Base-by-base conservation (phyloP, 371 early-diverging fungal species). In the Mortierella sp. region DNA sequence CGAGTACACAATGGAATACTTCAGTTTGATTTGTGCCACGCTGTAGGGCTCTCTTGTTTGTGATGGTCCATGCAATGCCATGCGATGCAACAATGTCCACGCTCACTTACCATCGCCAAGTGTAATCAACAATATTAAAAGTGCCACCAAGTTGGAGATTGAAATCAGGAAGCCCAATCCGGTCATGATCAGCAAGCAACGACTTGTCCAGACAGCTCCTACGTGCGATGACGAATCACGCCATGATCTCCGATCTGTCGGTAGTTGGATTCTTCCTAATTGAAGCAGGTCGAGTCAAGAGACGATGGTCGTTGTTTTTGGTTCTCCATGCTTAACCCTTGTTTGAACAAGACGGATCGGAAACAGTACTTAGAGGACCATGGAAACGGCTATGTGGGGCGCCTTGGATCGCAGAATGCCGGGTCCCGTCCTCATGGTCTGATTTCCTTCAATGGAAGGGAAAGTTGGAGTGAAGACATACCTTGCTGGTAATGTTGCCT, bases 401-500 rank as follows among this genome's bases (percentile, higher is more conserved):
- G n/a, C n/a, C n/a, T n/a, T n/a, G n/a, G n/a, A n/a, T n/a, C n/a
- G n/a, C n/a, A n/a, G n/a, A n/a, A n/a, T n/a, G n/a, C n/a, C n/a
- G n/a, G n/a, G n/a, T n/a, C n/a, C n/a, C n/a, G n/a, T n/a, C n/a
- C n/a, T n/a, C n/a, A n/a, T n/a, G n/a, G n/a, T n/a, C n/a, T n/a
- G n/a, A n/a, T n/a, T n/a, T n/a, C n/a, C n/a, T n/a, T n/a, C n/a
- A n/a, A n/a, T 12, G 48, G 21, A 29, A 28, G 39, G 7, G 34
- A 50, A 10, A 1, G 39, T 17, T 1, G 54, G 27, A 24, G 40
- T 9, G 27, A 2, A 21, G 13, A n/a, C 41, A 29, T 65, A 76
- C 76, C 76, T 76, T 68, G 69, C 50, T 76, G 76, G 40, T 57
- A 64, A 14, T 55, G 49, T 40, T 64, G 64, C 45, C 65, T 64